Percentiles rank a stretch among this genome's conserved stretches.
Conservation (phyloP, 257 asterid genomes). For the Thymus mandschuricus region DNA sequence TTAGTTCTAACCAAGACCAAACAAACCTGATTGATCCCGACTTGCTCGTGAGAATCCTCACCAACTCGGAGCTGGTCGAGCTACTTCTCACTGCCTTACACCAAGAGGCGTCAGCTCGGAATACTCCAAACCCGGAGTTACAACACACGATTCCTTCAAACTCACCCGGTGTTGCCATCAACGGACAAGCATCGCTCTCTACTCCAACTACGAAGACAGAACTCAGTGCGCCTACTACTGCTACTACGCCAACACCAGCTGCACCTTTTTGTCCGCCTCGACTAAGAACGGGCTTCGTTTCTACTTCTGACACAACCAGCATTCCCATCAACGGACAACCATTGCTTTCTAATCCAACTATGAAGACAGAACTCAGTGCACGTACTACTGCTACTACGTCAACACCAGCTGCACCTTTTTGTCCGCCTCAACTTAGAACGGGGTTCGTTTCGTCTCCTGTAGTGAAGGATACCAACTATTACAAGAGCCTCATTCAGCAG, state of each 20-base stretch:
- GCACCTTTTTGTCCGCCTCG: background rate
- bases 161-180: background rate
- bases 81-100: background rate
- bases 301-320: background rate
- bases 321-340: background rate
- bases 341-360: background rate
- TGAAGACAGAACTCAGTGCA: background rate
- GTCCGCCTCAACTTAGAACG: background rate
- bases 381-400: background rate
- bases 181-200: background rate
- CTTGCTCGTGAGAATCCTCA: constrained; percentile 9
- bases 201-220: background rate
- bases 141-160: background rate
- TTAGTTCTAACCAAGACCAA: background rate
- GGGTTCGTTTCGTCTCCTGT: background rate
- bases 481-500: constrained; percentile 21
- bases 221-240: background rate
- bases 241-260: background rate
- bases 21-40: background rate
- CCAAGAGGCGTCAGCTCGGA: background rate
- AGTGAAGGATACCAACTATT: constrained; percentile 10
- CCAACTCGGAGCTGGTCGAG: background rate
- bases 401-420: background rate
- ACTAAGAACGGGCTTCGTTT: too few relatives aligned
- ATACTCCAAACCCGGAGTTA: background rate